Conservation (phyloP, 257 asterid genomes). For the Solanum bulbocastanum region DNA sequence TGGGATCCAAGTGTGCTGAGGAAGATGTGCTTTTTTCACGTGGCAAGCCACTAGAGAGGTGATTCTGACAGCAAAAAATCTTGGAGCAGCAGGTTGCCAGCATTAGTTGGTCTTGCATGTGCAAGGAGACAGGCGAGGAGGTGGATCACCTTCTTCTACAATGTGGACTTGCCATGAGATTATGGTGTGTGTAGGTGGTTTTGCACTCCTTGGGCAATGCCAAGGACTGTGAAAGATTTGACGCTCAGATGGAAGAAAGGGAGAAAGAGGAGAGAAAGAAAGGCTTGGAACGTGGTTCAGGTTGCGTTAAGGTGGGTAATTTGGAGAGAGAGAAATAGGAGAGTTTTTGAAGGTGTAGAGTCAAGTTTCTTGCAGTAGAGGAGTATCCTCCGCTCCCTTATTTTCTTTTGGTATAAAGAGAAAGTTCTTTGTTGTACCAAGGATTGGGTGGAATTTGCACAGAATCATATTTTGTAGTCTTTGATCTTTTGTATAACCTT, state of each 20-base stretch:
- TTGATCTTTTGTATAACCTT: neutral
- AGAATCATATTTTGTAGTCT: neutral
- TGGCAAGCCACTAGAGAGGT: neutral
- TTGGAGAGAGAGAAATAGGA: neutral
- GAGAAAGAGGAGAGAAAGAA: neutral
- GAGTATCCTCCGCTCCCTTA: neutral
- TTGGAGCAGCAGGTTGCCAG: neutral
- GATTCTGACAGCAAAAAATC: neutral
- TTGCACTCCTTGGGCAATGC: neutral
- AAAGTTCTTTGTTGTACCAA: neutral
- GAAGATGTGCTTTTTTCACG: neutral
- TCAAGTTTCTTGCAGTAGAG: neutral
- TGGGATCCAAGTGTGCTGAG: neutral
- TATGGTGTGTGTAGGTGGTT: neutral
- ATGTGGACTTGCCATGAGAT: neutral
- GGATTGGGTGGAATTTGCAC: neutral
- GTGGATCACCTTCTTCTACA: neutral
- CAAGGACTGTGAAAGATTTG: neutral
- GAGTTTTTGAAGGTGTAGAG: neutral
- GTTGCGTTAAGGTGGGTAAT: neutral
- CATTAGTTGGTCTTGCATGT: neutral
- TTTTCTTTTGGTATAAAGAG: neutral
- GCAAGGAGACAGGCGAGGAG: neutral
- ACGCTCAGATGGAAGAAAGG: neutral
- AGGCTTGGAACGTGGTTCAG: neutral